These are phyloP conservation scores for Cunninghamia lanceolata DNA, from an alignment of 75 land plant species.

Conservation along the genomic window DNA sequence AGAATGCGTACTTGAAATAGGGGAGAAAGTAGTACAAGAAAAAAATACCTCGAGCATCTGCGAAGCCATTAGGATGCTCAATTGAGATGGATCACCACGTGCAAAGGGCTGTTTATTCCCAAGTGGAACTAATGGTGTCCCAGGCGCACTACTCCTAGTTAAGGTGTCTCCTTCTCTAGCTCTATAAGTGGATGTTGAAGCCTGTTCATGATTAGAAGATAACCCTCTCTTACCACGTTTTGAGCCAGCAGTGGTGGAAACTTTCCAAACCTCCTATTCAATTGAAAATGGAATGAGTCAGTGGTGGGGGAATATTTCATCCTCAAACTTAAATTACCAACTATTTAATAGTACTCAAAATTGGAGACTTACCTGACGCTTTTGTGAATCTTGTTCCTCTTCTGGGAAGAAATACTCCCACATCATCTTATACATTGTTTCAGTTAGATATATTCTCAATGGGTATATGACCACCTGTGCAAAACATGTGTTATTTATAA, in stretches of 20 bases:
- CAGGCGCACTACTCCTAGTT: constrained; percentile 28
- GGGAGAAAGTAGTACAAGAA: not conserved
- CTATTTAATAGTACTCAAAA: not conserved
- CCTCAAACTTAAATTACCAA: constrained; percentile 7
- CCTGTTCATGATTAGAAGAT: constrained; percentile 28
- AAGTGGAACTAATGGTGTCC: constrained; percentile 11
- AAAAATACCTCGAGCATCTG: constrained; percentile 8
- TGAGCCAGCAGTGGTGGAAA: constrained; percentile 76
- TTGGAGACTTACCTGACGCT: constrained; percentile 58
- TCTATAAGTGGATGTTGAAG: constrained; percentile 24
- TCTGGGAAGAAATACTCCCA: constrained; percentile 99
- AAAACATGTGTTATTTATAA: not conserved
- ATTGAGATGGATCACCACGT: constrained; percentile 34
- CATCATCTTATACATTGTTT: constrained; percentile 89
- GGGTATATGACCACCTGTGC: constrained; percentile 92
- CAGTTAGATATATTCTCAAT: constrained; percentile 83
- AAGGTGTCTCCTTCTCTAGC: constrained; percentile 38
- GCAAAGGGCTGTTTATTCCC: constrained; percentile 12
- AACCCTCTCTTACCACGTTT: constrained; percentile 61
- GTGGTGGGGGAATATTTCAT: not conserved
- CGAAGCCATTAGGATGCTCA: constrained; percentile 15
- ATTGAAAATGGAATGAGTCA: constrained; percentile 6
- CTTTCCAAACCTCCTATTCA: constrained; percentile 87
- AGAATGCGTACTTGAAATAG: not conserved
- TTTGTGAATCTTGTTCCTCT: constrained; percentile 89